A percentile compares a stretch with the other conserved stretches of the same genome.
Evolutionary conservation across 805 yeast species (phyloP).

Genomic region (Kazachstania taianensis): DNA sequence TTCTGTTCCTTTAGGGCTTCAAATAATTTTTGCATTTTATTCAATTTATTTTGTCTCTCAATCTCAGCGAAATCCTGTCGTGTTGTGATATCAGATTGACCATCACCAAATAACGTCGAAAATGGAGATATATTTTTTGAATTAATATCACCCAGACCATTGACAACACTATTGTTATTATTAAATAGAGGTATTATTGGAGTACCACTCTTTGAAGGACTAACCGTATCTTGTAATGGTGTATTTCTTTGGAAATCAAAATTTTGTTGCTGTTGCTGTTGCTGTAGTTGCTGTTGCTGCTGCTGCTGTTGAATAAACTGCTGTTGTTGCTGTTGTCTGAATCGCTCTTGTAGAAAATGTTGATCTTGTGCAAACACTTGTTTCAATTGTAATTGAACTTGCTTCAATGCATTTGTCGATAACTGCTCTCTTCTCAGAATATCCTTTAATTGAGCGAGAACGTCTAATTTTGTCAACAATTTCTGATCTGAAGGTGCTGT

Average conservation of each 20-base stretch:
- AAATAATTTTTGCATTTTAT: slow-evolving; percentile 15
- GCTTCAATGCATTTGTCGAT: slow-evolving; percentile 25
- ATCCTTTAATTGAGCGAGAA: slow-evolving; percentile 29
- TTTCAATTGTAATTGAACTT: slow-evolving; percentile 33
- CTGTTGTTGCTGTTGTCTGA: slow-evolving; percentile 22
- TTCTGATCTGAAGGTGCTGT: slow-evolving; percentile 28
- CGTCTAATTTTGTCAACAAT: slow-evolving; percentile 25
- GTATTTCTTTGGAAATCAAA: not conserved
- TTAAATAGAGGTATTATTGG: slow-evolving; percentile 4
- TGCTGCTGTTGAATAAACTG: slow-evolving; percentile 16
- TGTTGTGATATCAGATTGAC: slow-evolving; percentile 6
- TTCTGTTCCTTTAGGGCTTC: slow-evolving; percentile 17
- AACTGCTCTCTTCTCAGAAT: slow-evolving; percentile 29
- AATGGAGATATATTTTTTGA: too few species aligned
- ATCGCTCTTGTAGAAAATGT: slow-evolving; percentile 21
- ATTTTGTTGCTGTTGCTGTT: not conserved
- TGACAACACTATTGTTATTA: not conserved
- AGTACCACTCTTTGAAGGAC: slow-evolving; percentile 4
- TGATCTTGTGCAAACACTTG: slow-evolving; percentile 32
- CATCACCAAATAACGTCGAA: slow-evolving; percentile 19
- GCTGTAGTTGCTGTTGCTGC: slow-evolving; percentile 9
- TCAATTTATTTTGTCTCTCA: slow-evolving; percentile 13
- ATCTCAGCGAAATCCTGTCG: slow-evolving; percentile 12
- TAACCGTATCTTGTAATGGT: not conserved
- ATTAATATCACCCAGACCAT: not conserved